phyloP scores from a whole-genome alignment of 495 filamentous ascomycete genomes.

The Annulohypoxylon stygium region DNA sequence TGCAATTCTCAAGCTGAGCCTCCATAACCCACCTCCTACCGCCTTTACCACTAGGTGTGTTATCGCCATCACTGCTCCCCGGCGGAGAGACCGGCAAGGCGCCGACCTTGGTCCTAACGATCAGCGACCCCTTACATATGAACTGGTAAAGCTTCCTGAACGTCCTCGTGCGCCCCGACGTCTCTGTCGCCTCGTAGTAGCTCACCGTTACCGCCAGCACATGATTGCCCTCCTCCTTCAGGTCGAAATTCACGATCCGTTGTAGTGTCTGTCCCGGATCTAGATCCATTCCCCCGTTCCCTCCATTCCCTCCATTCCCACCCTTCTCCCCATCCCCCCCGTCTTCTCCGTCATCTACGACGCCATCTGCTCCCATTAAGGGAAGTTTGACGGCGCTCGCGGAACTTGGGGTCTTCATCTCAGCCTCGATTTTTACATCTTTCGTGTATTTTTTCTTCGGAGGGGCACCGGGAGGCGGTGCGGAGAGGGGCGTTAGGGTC shows the following conservation, averaged over 20 bases:
- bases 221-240: slow-evolving; percentile 95
- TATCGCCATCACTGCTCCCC: not conserved
- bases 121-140: slow-evolving; percentile 86
- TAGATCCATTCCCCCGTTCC: slow-evolving; percentile 64
- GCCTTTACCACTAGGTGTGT: no score
- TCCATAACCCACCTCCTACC: slow-evolving; percentile 73
- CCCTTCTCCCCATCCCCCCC: slow-evolving; percentile 20
- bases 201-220: slow-evolving; percentile 94
- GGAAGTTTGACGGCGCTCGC: slow-evolving; percentile 48
- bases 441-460: slow-evolving; percentile 68
- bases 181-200: slow-evolving; percentile 78
- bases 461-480: slow-evolving; percentile 11
- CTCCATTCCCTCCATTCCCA: slow-evolving; percentile 39
- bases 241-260: slow-evolving; percentile 84
- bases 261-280: slow-evolving; percentile 79
- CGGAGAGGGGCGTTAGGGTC: slow-evolving; percentile 1
- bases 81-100: slow-evolving; percentile 58
- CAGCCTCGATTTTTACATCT: slow-evolving; percentile 84
- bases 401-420: slow-evolving; percentile 88
- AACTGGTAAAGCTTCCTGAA: slow-evolving; percentile 99
- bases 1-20: slow-evolving; percentile 94
- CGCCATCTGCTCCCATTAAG: slow-evolving; percentile 35
- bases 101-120: slow-evolving; percentile 89
- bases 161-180: slow-evolving; percentile 79
- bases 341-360: slow-evolving; percentile 1